A percentile compares a stretch with the other conserved stretches of the same genome.
These are phyloP conservation scores for Elsinoe necatrix DNA, from an alignment of 2,329 filamentous ascomycete species.

Conservation along the genomic window DNA sequence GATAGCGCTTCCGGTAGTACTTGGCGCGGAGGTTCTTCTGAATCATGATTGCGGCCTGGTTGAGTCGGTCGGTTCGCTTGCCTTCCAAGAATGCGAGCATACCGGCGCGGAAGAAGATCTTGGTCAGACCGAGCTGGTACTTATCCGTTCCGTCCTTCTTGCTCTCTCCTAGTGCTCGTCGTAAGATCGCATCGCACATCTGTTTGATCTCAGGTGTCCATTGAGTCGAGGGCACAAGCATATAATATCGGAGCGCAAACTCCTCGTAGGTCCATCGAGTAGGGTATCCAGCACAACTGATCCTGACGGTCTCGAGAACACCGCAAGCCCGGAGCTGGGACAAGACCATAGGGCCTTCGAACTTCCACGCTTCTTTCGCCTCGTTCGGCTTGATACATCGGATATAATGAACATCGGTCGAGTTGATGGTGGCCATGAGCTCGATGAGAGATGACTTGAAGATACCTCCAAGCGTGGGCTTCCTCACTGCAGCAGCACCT, in stretches of 20 bases:
- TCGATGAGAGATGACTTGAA: conserved; percentile 98
- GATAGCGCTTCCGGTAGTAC: conserved; percentile 85
- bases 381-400: conserved; percentile 99
- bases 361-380: conserved; percentile 92
- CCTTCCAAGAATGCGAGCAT: conserved; percentile 99
- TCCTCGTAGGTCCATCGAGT: conserved; percentile 99
- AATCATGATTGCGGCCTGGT: conserved; percentile 92
- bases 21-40: conserved; percentile 96
- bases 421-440: conserved; percentile 95
- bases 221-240: conserved; percentile 79
- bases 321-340: conserved; percentile 95
- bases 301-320: conserved; percentile 96
- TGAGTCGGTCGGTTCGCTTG: conserved; percentile 78
- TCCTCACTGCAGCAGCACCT: conserved; percentile 85
- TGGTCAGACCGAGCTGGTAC: conserved; percentile 94
- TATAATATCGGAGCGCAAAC: conserved; percentile 95
- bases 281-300: conserved; percentile 93
- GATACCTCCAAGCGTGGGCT: conserved; percentile 93
- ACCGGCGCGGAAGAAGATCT: conserved; percentile 98
- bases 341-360: conserved; percentile 96
- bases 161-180: conserved; percentile 65
- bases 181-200: conserved; percentile 88
- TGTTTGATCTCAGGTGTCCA: conserved; percentile 92
- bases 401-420: conserved; percentile 97
- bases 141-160: conserved; percentile 69